Evolutionary conservation across 768 basidiomycete genomes (phyloP).

Genomic region (Artomyces pyxidatus): DNA sequence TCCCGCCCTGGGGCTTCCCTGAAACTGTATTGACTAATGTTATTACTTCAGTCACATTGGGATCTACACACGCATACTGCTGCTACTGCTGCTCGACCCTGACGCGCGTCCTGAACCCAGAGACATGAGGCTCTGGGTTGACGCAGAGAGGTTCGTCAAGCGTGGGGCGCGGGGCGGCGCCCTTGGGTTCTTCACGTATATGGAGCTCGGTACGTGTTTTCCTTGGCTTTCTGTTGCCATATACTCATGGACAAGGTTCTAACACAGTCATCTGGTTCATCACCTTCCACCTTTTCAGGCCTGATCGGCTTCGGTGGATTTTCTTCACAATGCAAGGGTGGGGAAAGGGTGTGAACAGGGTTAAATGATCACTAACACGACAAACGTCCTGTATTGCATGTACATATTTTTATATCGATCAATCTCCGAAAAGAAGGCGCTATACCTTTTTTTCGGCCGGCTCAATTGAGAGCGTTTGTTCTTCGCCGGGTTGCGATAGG

Average conservation of each 20-base stretch:
- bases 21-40: neutral
- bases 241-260: neutral
- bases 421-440: no score
- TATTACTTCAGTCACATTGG: constrained; percentile 38
- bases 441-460: no score
- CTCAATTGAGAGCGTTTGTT: no score
- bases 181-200: constrained; percentile 49
- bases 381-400: no score
- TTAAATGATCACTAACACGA: neutral
- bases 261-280: constrained; percentile 32
- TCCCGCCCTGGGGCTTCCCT: neutral
- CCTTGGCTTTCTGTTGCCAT: neutral
- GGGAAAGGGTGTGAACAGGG: constrained; percentile 25
- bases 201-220: constrained; percentile 39
- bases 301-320: constrained; percentile 37
- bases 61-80: constrained; percentile 43
- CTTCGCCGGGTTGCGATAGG: no score
- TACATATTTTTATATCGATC: no score
- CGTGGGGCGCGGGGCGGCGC: constrained; percentile 38
- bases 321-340: constrained; percentile 44
- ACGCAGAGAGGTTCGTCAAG: constrained; percentile 43
- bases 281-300: constrained; percentile 37
- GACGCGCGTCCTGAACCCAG: constrained; percentile 34
- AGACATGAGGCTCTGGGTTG: constrained; percentile 53
- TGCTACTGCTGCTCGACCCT: constrained; percentile 40